These are phyloP conservation scores for Hibiscus syriacus DNA, from an alignment of 345 rosid genomes.

Conservation along the genomic window DNA sequence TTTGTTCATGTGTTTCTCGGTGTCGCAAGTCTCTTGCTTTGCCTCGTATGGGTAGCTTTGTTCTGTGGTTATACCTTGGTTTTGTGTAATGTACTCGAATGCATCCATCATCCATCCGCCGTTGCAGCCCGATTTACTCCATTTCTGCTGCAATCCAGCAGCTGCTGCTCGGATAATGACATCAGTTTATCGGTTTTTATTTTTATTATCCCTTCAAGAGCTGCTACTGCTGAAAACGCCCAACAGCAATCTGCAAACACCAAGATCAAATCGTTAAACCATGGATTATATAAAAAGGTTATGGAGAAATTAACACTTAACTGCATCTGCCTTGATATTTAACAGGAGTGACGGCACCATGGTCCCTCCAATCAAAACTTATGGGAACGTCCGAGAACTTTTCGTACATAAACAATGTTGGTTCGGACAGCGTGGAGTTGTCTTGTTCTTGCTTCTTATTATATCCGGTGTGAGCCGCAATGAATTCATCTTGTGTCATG, in stretches of 20 bases:
- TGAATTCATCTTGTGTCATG: not conserved
- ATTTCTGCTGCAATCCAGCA: not conserved
- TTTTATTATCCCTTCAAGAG: not conserved
- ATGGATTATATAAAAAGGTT: too few relatives aligned
- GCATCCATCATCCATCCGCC: slow-evolving; percentile 55
- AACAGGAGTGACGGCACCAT: not conserved
- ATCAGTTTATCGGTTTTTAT: not conserved
- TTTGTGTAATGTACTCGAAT: slow-evolving; percentile 18
- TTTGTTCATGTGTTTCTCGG: not conserved
- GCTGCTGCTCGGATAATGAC: not conserved
- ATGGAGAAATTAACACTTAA: too few relatives aligned
- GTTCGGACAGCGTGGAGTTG: not conserved
- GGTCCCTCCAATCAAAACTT: not conserved
- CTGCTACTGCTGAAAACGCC: not conserved
- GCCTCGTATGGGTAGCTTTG: slow-evolving; percentile 39
- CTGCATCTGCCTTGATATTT: not conserved
- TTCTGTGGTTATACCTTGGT: slow-evolving; percentile 42
- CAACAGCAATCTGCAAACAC: not conserved
- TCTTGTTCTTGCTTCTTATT: not conserved
- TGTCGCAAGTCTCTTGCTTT: not conserved
- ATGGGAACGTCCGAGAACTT: slow-evolving; percentile 2
- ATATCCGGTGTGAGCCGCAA: not conserved
- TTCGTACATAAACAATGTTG: not conserved
- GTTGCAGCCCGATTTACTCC: slow-evolving; percentile 30
- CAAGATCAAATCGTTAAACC: too few relatives aligned